Evolutionary conservation across 2,329 filamentous ascomycete genomes (phyloP).

Genomic region (Annulohypoxylon truncatum): DNA sequence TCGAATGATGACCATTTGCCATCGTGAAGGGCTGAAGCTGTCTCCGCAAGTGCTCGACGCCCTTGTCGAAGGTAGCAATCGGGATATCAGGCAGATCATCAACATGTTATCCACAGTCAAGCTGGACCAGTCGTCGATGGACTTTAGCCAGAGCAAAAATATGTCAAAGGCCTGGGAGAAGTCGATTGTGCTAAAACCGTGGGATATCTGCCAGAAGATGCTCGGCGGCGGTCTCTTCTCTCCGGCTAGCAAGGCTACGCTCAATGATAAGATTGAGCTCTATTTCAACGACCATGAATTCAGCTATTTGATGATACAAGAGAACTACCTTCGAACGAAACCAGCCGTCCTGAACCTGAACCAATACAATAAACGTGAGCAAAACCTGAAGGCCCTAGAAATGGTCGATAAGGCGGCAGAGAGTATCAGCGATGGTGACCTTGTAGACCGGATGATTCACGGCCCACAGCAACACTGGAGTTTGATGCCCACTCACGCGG

Average conservation of each 20-base stretch:
- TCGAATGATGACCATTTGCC: constrained; percentile 94
- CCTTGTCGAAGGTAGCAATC: constrained; percentile 92
- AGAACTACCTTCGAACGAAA: constrained; percentile 91
- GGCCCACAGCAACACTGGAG: constrained; percentile 98
- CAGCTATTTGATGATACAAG: constrained; percentile 96
- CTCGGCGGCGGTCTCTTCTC: constrained; percentile 88
- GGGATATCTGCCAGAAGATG: constrained; percentile 97
- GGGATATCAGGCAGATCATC: constrained; percentile 97
- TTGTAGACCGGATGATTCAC: constrained; percentile 98
- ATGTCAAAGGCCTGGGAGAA: constrained; percentile 99
- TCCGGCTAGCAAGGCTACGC: constrained; percentile 81
- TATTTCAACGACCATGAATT: constrained; percentile 99
- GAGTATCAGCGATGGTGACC: constrained; percentile 96
- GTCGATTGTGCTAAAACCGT: constrained; percentile 94
- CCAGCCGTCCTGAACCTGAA: constrained; percentile 72
- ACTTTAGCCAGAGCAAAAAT: constrained; percentile 85
- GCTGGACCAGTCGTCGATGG: constrained; percentile 82
- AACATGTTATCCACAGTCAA: constrained; percentile 98
- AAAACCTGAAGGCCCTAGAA: constrained; percentile 85
- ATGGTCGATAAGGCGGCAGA: constrained; percentile 88
- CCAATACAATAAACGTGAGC: constrained; percentile 72
- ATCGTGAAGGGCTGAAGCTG: constrained; percentile 88
- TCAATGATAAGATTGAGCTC: constrained; percentile 98
- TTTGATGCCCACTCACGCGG: constrained; percentile 94
- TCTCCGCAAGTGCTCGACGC: constrained; percentile 87